These are phyloP conservation scores for Elsinoe perseae DNA, from an alignment of 2,329 filamentous ascomycete species.

Conservation along the genomic window DNA sequence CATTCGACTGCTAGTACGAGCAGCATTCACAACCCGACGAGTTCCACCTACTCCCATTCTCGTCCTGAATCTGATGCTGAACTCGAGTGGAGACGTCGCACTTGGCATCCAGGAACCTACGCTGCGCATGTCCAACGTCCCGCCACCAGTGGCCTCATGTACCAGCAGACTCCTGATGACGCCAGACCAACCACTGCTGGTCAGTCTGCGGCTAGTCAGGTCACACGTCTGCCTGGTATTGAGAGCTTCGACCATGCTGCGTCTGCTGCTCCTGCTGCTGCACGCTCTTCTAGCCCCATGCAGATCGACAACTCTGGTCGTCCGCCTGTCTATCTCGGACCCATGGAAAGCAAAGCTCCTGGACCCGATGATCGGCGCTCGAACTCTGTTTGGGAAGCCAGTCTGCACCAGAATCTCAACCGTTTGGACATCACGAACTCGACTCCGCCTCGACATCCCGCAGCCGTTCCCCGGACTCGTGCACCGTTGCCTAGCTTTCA, in stretches of 20 bases:
- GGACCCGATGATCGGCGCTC: conserved; percentile 43
- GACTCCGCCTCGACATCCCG: conserved; percentile 29
- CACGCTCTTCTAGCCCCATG: conserved; percentile 69
- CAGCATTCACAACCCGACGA: conserved; percentile 60
- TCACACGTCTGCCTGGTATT: conserved; percentile 73
- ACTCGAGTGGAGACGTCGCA: conserved; percentile 72
- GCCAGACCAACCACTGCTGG: conserved; percentile 49
- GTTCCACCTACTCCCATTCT: conserved; percentile 54
- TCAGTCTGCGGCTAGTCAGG: conserved; percentile 49
- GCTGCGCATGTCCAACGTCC: conserved; percentile 53
- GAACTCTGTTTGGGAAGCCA: conserved; percentile 56
- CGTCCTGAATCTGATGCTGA: conserved; percentile 63
- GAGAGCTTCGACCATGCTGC: conserved; percentile 80
- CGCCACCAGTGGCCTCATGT: conserved; percentile 64
- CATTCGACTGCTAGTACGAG: conserved; percentile 43
- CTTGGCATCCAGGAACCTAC: conserved; percentile 78
- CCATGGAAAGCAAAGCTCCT: conserved; percentile 18
- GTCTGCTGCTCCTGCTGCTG: conserved; percentile 52
- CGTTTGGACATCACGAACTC: conserved; percentile 55
- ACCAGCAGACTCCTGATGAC: conserved; percentile 63
- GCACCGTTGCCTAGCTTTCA: conserved; percentile 20
- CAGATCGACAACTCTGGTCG: conserved; percentile 54
- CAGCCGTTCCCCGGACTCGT: not conserved
- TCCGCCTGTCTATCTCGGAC: conserved; percentile 32
- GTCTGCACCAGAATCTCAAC: conserved; percentile 58